These are phyloP conservation scores for Fraxinus ornus DNA, from an alignment of 305 asterid genomes.

Conservation along the genomic window DNA sequence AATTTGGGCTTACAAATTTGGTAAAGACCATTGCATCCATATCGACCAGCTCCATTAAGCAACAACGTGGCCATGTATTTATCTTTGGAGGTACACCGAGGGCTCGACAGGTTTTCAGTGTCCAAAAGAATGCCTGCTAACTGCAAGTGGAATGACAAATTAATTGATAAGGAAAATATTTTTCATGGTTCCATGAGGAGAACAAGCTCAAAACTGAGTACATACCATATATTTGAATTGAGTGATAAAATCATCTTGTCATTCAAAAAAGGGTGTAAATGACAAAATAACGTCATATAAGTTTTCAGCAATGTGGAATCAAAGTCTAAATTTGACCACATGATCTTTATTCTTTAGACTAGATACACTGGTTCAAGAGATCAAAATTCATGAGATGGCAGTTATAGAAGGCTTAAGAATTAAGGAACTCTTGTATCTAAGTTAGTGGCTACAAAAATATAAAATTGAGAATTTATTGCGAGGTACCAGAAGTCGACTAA, in stretches of 20 bases:
- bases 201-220: conserved; percentile 20
- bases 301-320: conserved; percentile 4
- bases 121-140: conserved; percentile 80
- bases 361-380: background rate
- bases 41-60: conserved; percentile 81
- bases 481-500: conserved; percentile 76
- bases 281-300: background rate
- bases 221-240: conserved; percentile 11
- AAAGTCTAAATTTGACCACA: conserved; percentile 6
- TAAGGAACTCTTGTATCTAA: background rate
- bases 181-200: background rate
- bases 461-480: conserved; percentile 14
- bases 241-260: conserved; percentile 10
- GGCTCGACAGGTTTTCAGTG: conserved; percentile 59
- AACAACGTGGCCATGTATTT: conserved; percentile 75
- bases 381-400: background rate
- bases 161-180: background rate
- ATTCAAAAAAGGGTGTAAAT: conserved; percentile 8
- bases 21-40: conserved; percentile 73
- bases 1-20: conserved; percentile 52
- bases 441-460: background rate
- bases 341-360: background rate
- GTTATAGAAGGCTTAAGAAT: background rate
- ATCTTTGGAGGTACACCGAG: conserved; percentile 61
- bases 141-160: conserved; percentile 38